Evolutionary conservation across 169 alveolate species (phyloP).

Genomic region (Neospora caninum): DNA sequence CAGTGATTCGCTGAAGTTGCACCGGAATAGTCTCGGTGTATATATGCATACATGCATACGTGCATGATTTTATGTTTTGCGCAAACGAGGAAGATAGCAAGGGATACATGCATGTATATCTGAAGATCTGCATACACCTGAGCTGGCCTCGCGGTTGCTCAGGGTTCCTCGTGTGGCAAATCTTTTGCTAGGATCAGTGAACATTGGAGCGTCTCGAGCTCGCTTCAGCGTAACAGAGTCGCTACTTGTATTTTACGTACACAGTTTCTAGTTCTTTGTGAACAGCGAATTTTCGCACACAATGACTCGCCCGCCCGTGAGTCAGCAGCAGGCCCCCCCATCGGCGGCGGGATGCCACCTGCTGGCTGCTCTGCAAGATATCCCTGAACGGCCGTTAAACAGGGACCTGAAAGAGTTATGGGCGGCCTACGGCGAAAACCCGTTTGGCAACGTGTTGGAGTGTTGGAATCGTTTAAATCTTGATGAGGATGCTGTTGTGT

Average conservation of each 20-base stretch:
- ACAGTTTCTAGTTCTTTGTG: not conserved
- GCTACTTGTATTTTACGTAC: not conserved
- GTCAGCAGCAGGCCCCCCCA: slow-evolving; percentile 4
- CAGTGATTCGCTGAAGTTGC: too few species aligned
- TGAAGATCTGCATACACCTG: too few species aligned
- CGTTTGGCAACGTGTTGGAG: slow-evolving; percentile 48
- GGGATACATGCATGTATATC: too few species aligned
- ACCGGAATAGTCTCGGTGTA: too few species aligned
- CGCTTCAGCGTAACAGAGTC: too few species aligned
- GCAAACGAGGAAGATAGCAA: too few species aligned
- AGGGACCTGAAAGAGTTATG: slow-evolving; percentile 61
- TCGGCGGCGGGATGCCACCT: not conserved
- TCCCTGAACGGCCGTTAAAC: slow-evolving; percentile 49
- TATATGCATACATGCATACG: too few species aligned
- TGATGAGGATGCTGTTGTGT: slow-evolving; percentile 59
- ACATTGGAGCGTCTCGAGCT: too few species aligned
- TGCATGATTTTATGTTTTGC: too few species aligned
- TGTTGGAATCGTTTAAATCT: slow-evolving; percentile 35
- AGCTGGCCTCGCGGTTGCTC: too few species aligned
- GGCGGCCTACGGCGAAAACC: slow-evolving; percentile 47
- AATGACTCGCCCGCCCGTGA: not conserved
- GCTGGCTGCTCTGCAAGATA: not conserved
- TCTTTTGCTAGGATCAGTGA: too few species aligned
- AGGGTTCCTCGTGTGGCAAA: too few species aligned
- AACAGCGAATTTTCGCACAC: not conserved